A percentile compares a stretch with the other conserved stretches of the same genome.
Evolutionary conservation across 208 protist species (phyloP).

Genomic region (Angomonas ambiguus): DNA sequence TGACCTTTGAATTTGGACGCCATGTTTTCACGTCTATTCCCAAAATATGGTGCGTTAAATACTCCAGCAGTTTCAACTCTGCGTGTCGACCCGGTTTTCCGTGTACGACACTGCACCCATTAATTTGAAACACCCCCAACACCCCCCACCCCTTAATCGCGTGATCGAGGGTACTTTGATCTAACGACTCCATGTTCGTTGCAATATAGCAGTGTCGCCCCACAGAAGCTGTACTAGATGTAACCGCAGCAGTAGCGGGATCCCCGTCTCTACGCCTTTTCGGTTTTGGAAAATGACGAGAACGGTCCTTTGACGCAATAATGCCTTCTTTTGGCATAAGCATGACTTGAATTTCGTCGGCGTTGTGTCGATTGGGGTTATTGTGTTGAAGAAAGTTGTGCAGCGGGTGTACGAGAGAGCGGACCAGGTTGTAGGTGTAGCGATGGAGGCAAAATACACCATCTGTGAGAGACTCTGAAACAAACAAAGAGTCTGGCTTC

Average conservation of each 20-base stretch:
- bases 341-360: conserved; percentile 53
- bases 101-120: conserved; percentile 25
- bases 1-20: neutral
- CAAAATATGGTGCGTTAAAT: conserved; percentile 17
- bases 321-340: conserved; percentile 31
- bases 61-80: conserved; percentile 41
- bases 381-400: conserved; percentile 51
- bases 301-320: neutral
- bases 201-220: conserved; percentile 37
- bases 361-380: conserved; percentile 33
- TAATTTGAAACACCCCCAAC: conserved; percentile 33
- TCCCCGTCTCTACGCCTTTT: neutral
- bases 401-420: conserved; percentile 36
- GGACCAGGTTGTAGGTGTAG: conserved; percentile 35
- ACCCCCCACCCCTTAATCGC: conserved; percentile 28
- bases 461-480: neutral
- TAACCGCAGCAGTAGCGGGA: too few relatives aligned
- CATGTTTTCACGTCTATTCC: neutral
- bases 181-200: conserved; percentile 42
- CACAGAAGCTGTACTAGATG: too few relatives aligned
- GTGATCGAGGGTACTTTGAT: conserved; percentile 12
- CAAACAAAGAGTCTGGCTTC: conserved; percentile 1
- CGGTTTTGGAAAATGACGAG: neutral
- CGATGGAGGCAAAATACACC: conserved; percentile 25
- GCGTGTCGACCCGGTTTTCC: conserved; percentile 33